phyloP scores from a whole-genome alignment of 2,329 filamentous ascomycete species.

The Clonostachys sp. region DNA sequence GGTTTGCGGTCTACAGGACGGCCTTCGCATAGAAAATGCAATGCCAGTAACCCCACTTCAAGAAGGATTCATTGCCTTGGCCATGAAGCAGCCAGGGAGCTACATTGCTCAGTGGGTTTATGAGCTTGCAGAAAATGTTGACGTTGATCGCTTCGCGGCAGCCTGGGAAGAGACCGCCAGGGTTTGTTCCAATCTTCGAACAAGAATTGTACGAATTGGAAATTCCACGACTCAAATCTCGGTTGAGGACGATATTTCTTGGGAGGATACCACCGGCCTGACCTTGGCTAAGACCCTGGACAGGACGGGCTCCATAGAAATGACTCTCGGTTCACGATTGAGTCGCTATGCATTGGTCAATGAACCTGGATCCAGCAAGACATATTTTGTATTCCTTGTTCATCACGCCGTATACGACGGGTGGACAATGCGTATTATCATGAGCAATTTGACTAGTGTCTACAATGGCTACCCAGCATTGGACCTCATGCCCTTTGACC shows the following conservation, averaged over 20 bases:
- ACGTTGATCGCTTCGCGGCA: conserved; percentile 5
- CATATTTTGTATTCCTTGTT: conserved; percentile 12
- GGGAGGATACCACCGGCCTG: not conserved
- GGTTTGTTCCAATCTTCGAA: conserved; percentile 7
- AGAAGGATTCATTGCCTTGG: conserved; percentile 41
- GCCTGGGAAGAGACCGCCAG: conserved; percentile 9
- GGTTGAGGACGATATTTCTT: conserved; percentile 4
- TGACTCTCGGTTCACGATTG: not conserved
- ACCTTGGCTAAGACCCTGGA: not conserved
- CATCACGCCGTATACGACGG: conserved; percentile 7
- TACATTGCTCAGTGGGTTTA: conserved; percentile 10
- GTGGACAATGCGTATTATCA: not conserved
- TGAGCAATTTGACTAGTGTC: not conserved
- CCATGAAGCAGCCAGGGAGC: conserved; percentile 21
- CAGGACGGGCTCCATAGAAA: not conserved
- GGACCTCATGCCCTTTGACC: conserved; percentile 2
- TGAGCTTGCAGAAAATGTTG: conserved; percentile 2
- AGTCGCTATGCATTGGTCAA: not conserved
- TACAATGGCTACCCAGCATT: conserved; percentile 2
- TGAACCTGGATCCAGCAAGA: not conserved
- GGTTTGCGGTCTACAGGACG: not conserved
- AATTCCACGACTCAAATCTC: conserved; percentile 4
- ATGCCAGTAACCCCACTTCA: conserved; percentile 45
- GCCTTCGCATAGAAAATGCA: conserved; percentile 31
- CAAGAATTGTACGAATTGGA: conserved; percentile 8